Conservation (phyloP, 768 basidiomycete genomes). For the Neoboletus subvelutipes region DNA sequence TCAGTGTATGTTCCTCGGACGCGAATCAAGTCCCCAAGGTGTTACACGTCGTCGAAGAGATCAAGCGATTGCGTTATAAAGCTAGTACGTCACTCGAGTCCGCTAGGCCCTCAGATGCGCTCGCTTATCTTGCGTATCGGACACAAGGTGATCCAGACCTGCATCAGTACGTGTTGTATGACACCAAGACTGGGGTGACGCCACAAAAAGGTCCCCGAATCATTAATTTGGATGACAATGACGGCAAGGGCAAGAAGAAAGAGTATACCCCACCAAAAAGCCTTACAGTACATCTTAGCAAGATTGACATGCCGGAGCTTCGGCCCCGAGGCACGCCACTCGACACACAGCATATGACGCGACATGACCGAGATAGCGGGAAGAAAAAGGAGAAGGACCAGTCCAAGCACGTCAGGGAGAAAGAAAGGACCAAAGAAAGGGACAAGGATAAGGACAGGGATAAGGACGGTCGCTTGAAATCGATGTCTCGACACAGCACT, state of each 20-base stretch:
- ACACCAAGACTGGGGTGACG: conserved; percentile 38
- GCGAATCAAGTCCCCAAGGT: conserved; percentile 72
- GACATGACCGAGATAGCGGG: background rate
- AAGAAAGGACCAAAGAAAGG: conserved; percentile 39
- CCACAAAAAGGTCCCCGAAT: conserved; percentile 55
- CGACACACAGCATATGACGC: background rate
- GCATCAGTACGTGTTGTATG: conserved; percentile 76
- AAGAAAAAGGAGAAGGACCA: conserved; percentile 15
- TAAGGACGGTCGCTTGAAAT: conserved; percentile 4
- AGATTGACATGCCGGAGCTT: conserved; percentile 85
- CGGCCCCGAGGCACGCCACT: conserved; percentile 20
- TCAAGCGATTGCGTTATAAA: conserved; percentile 75
- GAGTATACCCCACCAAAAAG: conserved; percentile 66
- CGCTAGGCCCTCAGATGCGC: background rate
- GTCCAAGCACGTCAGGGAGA: conserved; percentile 27
- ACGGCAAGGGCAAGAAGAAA: conserved; percentile 43
- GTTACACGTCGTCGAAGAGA: conserved; percentile 75
- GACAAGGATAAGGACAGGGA: conserved; percentile 26
- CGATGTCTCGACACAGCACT: background rate
- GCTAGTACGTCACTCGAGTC: conserved; percentile 45
- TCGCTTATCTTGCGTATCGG: conserved; percentile 32
- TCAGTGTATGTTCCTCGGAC: conserved; percentile 66
- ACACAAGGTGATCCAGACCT: conserved; percentile 58
- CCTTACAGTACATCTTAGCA: conserved; percentile 75
- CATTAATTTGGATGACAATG: conserved; percentile 60